These are phyloP conservation scores for Microsporum ferrugineum DNA, from an alignment of 2,329 filamentous ascomycete genomes.

Conservation along the genomic window DNA sequence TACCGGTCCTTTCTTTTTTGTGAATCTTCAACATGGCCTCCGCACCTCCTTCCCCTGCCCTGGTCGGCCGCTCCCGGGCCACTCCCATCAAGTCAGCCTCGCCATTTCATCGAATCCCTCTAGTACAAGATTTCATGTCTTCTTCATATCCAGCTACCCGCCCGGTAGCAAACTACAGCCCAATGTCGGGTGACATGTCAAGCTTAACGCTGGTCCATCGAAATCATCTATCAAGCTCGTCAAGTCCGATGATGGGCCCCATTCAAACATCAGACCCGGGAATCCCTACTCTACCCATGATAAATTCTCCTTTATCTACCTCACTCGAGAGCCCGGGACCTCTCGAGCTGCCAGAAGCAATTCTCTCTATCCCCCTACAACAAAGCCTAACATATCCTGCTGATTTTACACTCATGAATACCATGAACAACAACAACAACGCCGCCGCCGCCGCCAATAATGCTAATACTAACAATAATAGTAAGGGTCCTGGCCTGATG, in stretches of 20 bases:
- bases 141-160: constrained; percentile 15
- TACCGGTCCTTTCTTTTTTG: not conserved
- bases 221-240: constrained; percentile 7
- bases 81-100: constrained; percentile 26
- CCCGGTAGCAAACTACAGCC: constrained; percentile 16
- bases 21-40: not conserved
- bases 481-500: constrained; percentile 57
- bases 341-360: constrained; percentile 63
- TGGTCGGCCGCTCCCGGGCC: constrained; percentile 28
- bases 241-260: constrained; percentile 22
- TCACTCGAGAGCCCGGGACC: constrained; percentile 36
- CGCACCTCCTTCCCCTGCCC: constrained; percentile 12
- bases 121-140: constrained; percentile 28
- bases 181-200: constrained; percentile 9
- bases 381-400: not conserved
- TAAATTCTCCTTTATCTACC: not conserved
- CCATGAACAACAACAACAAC: not conserved
- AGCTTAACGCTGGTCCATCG: constrained; percentile 2
- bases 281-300: not conserved
- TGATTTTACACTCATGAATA: not conserved
- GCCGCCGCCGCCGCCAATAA: not conserved
- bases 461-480: constrained; percentile 1
- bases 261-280: constrained; percentile 15
- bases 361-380: constrained; percentile 38
- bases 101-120: constrained; percentile 23